Conservation (phyloP, 2,329 filamentous ascomycete species). For the Bipolaris cookei region DNA sequence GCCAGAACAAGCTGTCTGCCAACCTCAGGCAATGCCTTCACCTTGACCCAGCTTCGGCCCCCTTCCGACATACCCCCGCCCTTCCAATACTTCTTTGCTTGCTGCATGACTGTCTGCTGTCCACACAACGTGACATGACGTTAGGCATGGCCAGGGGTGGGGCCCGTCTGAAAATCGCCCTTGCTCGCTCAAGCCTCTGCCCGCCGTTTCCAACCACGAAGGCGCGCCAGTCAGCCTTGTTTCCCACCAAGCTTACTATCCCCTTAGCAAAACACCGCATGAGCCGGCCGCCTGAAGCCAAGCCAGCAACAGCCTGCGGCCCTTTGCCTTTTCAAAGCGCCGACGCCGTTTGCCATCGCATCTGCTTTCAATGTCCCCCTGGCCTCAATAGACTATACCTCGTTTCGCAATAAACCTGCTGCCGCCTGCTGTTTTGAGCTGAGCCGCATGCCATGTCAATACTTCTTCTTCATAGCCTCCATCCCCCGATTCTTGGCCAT, state of each 20-base stretch:
- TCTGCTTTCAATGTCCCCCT: not conserved
- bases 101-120: conserved; percentile 6
- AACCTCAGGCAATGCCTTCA: not conserved
- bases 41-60: not conserved
- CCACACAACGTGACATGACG: conserved; percentile 17
- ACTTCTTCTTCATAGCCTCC: not conserved
- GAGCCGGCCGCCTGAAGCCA: not conserved
- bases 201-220: conserved; percentile 11
- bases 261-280: not conserved
- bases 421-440: not conserved
- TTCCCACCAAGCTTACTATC: not conserved
- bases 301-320: not conserved
- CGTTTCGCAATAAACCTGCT: not conserved
- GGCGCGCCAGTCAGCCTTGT: too few relatives aligned
- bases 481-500: not conserved
- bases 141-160: conserved; percentile 2
- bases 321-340: not conserved
- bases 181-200: not conserved
- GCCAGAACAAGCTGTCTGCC: not conserved
- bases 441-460: not conserved
- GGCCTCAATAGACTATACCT: not conserved
- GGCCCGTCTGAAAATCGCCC: conserved; percentile 9
- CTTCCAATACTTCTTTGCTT: conserved; percentile 10
- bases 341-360: not conserved
- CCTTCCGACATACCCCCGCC: conserved; percentile 10